phyloP scores from a whole-genome alignment of 306 rosid species.

The Casuarina equisetifolia region DNA sequence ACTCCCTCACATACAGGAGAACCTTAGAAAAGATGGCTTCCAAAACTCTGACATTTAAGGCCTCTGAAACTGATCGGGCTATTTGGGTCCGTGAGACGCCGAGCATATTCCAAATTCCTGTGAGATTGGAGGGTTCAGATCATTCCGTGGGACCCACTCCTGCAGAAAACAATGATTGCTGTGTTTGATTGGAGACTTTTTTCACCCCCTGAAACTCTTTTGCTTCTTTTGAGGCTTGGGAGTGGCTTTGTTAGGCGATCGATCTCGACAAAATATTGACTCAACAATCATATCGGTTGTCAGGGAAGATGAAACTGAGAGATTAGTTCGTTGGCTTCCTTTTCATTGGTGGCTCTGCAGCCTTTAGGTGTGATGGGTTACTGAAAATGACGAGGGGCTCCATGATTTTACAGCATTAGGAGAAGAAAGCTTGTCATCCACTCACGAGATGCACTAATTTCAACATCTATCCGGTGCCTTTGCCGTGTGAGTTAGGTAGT shows the following conservation, averaged over 20 bases:
- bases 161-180: background rate
- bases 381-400: too few species aligned
- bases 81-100: background rate
- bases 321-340: background rate
- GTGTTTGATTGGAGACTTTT: too few species aligned
- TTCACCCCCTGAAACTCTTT: background rate
- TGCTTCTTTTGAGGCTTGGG: background rate
- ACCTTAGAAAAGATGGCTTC: constrained; percentile 3
- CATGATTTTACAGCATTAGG: background rate
- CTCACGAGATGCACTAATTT: background rate
- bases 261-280: background rate
- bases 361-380: background rate
- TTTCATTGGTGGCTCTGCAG: background rate
- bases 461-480: background rate
- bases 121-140: background rate
- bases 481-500: background rate
- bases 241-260: too few species aligned
- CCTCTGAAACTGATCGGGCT: background rate
- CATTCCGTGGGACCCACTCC: background rate
- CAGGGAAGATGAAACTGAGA: too few species aligned
- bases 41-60: background rate
- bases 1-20: constrained; percentile 3
- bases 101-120: background rate
- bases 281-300: too few species aligned
- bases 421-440: background rate